These are phyloP conservation scores for Nigrograna mackinnonii DNA, from an alignment of 2,329 filamentous ascomycete species.

Conservation along the genomic window DNA sequence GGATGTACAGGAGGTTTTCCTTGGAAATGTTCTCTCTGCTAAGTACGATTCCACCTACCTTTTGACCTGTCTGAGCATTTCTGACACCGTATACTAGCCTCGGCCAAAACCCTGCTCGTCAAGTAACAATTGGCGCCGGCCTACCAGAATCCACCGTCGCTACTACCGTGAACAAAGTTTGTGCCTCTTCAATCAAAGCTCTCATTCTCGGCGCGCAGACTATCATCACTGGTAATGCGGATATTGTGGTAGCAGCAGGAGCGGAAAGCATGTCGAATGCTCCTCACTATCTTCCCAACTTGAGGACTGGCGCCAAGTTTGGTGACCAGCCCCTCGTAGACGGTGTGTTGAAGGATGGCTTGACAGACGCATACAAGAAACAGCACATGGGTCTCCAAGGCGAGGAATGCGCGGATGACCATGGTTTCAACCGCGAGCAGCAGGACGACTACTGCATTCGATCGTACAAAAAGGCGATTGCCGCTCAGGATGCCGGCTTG, in stretches of 20 bases:
- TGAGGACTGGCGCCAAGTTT: slow-evolving; percentile 90
- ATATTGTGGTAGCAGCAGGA: slow-evolving; percentile 90
- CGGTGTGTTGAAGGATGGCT: slow-evolving; percentile 89
- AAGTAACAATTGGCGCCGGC: slow-evolving; percentile 88
- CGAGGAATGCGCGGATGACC: slow-evolving; percentile 88
- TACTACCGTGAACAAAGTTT: slow-evolving; percentile 99
- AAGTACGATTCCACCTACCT: slow-evolving; percentile 64
- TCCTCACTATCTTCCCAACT: slow-evolving; percentile 89
- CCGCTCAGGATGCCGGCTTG: slow-evolving; percentile 76
- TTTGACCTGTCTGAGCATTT: too few relatives aligned
- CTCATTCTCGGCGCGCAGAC: slow-evolving; percentile 94
- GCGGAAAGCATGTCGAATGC: slow-evolving; percentile 98
- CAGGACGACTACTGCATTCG: slow-evolving; percentile 97
- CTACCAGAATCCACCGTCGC: slow-evolving; percentile 78
- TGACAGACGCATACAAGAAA: slow-evolving; percentile 93
- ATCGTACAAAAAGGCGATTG: slow-evolving; percentile 91
- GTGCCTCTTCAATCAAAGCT: slow-evolving; percentile 92
- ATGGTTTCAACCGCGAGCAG: slow-evolving; percentile 78
- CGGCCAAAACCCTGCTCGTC: slow-evolving; percentile 93
- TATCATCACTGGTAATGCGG: slow-evolving; percentile 94
- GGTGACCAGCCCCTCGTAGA: slow-evolving; percentile 88
- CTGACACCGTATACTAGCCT: slow-evolving; percentile 62
- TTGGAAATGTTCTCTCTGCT: slow-evolving; percentile 96
- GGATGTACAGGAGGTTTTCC: slow-evolving; percentile 94
- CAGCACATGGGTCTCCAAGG: slow-evolving; percentile 95